phyloP scores from a whole-genome alignment of 73 alveolate species.

The Halteria grandinella region DNA sequence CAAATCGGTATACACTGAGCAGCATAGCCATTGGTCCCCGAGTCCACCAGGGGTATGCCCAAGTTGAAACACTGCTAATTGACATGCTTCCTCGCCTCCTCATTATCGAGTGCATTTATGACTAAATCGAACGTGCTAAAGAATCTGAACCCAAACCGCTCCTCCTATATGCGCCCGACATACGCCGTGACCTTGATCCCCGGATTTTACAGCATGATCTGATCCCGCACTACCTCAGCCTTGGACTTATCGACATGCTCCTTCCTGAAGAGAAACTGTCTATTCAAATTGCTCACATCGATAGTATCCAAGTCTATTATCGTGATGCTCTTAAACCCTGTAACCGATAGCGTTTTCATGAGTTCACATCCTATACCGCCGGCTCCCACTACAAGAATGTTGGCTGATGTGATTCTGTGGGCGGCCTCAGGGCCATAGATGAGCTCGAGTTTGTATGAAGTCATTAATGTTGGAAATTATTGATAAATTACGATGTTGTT shows the following conservation, averaged over 20 bases:
- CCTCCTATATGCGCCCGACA: conserved; percentile 82
- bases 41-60: conserved; percentile 89
- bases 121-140: conserved; percentile 84
- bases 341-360: conserved; percentile 91
- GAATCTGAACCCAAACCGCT: conserved; percentile 81
- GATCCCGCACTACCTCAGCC: conserved; percentile 81
- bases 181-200: conserved; percentile 71
- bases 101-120: conserved; percentile 94
- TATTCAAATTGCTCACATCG: conserved; percentile 97
- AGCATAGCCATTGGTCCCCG: conserved; percentile 94
- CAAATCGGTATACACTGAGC: conserved; percentile 39
- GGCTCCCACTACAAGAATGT: conserved; percentile 99
- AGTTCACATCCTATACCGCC: conserved; percentile 99
- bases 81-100: conserved; percentile 94
- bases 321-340: conserved; percentile 89
- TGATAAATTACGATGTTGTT: not conserved
- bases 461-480: not conserved
- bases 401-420: conserved; percentile 61
- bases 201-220: conserved; percentile 65
- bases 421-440: conserved; percentile 49
- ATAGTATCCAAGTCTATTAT: conserved; percentile 97
- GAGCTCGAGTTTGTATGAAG: conserved; percentile 17
- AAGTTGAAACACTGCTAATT: conserved; percentile 87
- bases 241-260: conserved; percentile 93
- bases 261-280: conserved; percentile 97